These are phyloP conservation scores for Melaleuca quinquenervia DNA, from an alignment of 345 rosid species.

Conservation along the genomic window DNA sequence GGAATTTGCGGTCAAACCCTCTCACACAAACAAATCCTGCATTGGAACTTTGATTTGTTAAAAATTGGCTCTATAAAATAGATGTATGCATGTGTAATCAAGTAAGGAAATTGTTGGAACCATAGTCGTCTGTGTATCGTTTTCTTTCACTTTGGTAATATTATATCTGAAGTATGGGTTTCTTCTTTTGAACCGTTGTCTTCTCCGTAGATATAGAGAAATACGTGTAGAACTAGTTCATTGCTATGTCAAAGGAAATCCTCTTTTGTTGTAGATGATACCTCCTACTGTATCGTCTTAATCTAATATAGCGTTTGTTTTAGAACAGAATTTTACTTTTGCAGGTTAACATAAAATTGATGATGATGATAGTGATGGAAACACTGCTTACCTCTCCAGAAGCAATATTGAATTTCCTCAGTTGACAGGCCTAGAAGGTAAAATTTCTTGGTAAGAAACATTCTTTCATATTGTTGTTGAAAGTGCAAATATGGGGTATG, in stretches of 20 bases:
- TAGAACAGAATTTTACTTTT: background rate
- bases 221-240: background rate
- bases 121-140: background rate
- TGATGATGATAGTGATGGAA: background rate
- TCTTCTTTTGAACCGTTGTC: background rate
- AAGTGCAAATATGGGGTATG: background rate
- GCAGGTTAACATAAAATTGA: background rate
- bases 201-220: background rate
- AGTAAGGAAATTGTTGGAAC: background rate
- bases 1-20: slow-evolving; percentile 60
- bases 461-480: background rate
- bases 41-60: background rate
- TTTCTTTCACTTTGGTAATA: background rate
- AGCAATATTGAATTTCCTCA: slow-evolving; percentile 64
- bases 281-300: background rate
- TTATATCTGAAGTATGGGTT: background rate
- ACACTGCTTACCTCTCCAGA: slow-evolving; percentile 68
- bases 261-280: background rate
- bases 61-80: background rate
- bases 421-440: slow-evolving; percentile 60
- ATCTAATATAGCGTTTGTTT: background rate
- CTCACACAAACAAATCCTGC: slow-evolving; percentile 91
- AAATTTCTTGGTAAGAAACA: slow-evolving; percentile 8
- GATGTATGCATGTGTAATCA: background rate
- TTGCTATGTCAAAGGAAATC: background rate